Conservation (phyloP, 345 rosid species). For the Ceriops decandra region DNA sequence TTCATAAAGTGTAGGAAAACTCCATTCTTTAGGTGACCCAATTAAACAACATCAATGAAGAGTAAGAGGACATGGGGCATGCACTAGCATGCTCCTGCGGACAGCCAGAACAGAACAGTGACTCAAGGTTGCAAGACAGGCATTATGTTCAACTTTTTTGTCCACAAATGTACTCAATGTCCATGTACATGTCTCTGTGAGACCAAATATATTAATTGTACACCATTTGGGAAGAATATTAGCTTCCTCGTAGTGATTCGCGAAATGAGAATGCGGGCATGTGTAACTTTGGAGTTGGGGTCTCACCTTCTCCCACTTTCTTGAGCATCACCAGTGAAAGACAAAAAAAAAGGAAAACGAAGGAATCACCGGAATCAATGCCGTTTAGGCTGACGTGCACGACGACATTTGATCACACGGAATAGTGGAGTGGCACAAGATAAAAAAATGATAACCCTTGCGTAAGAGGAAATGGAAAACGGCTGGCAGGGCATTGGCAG, state of each 20-base stretch:
- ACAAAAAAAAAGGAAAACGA: constrained; percentile 39
- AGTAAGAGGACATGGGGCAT: no score
- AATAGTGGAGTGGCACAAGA: neutral
- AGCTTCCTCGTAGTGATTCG: constrained; percentile 53
- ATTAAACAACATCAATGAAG: no score
- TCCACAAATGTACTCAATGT: neutral
- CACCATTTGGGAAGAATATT: constrained; percentile 47
- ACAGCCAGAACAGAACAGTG: no score
- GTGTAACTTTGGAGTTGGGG: constrained; percentile 45
- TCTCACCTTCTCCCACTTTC: constrained; percentile 36
- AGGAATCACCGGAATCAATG: constrained; percentile 74
- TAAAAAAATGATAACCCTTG: constrained; percentile 1
- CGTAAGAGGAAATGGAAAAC: neutral
- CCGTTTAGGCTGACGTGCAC: constrained; percentile 55
- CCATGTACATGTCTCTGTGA: constrained; percentile 5
- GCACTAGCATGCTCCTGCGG: no score
- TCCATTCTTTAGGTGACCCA: no score
- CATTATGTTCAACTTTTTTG: neutral
- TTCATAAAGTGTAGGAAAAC: no score
- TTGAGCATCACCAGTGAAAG: constrained; percentile 16
- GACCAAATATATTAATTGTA: constrained; percentile 1
- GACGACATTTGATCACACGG: constrained; percentile 11
- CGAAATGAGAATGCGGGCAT: constrained; percentile 37
- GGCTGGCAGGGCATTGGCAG: no score
- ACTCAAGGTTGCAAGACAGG: no score